These are phyloP conservation scores for Solanum microdontum DNA, from an alignment of 257 asterid species.

Conservation along the genomic window DNA sequence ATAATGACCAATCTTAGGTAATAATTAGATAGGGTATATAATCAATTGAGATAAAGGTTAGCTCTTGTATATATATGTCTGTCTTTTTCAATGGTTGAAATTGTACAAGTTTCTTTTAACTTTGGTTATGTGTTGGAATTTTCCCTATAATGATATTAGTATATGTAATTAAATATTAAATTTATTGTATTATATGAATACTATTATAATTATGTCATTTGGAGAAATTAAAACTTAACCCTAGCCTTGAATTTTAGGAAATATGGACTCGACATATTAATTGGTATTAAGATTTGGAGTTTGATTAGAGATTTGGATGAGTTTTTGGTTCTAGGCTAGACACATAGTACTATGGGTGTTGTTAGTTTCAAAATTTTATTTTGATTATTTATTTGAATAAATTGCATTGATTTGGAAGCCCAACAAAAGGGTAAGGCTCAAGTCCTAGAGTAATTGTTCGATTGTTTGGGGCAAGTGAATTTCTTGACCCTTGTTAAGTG, in stretches of 20 bases:
- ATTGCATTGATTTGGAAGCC: not conserved
- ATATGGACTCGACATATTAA: not conserved
- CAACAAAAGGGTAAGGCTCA: not conserved
- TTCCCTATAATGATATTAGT: not conserved
- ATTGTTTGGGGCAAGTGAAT: not conserved
- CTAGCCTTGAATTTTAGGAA: not conserved
- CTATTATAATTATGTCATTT: not conserved
- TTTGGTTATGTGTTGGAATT: not conserved
- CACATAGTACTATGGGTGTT: not conserved
- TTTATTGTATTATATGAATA: not conserved
- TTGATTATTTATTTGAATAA: too few relatives aligned
- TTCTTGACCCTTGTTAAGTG: not conserved
- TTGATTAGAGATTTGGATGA: not conserved
- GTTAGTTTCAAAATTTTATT: too few relatives aligned
- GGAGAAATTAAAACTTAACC: not conserved
- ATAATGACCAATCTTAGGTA: not conserved
- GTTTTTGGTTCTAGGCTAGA: not conserved
- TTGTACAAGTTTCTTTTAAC: not conserved
- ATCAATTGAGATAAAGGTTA: not conserved
- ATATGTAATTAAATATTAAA: too few relatives aligned
- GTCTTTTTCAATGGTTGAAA: not conserved
- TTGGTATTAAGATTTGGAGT: not conserved
- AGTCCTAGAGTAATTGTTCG: not conserved
- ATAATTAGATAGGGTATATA: not conserved
- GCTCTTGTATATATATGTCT: not conserved